Evolutionary conservation across 2,329 filamentous ascomycete genomes (phyloP).

Genomic region (Phaeomoniella chlamydospora): DNA sequence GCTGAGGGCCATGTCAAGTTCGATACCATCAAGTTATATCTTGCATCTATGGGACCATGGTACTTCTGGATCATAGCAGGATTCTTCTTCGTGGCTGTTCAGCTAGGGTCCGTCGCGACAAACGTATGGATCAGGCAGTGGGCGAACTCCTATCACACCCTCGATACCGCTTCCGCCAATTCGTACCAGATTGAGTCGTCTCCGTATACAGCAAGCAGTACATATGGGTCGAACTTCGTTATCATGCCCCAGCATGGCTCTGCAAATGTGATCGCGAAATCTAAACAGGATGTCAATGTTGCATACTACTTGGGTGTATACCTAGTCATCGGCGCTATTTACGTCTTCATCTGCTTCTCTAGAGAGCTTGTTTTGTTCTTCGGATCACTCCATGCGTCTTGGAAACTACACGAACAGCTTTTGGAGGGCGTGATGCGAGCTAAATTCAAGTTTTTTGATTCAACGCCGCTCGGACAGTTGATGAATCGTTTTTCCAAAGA

Average conservation of each 20-base stretch:
- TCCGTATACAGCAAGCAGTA: neutral
- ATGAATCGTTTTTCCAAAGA: slow-evolving; percentile 99
- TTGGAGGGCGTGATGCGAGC: slow-evolving; percentile 71
- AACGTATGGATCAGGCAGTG: slow-evolving; percentile 92
- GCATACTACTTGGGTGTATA: slow-evolving; percentile 76
- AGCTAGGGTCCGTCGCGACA: slow-evolving; percentile 72
- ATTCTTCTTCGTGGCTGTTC: slow-evolving; percentile 64
- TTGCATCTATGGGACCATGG: slow-evolving; percentile 86
- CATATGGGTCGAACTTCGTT: neutral
- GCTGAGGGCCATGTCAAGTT: slow-evolving; percentile 78
- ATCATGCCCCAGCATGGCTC: neutral
- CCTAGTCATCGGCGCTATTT: slow-evolving; percentile 61
- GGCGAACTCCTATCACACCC: slow-evolving; percentile 69
- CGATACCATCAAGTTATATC: slow-evolving; percentile 72
- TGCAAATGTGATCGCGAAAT: neutral
- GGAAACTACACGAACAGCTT: slow-evolving; percentile 64
- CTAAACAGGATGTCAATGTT: slow-evolving; percentile 49
- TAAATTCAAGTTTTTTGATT: slow-evolving; percentile 95
- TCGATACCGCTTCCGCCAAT: slow-evolving; percentile 12
- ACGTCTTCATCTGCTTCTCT: slow-evolving; percentile 66
- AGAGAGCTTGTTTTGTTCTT: slow-evolving; percentile 84
- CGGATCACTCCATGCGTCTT: slow-evolving; percentile 78
- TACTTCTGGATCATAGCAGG: slow-evolving; percentile 79
- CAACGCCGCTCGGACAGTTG: slow-evolving; percentile 84
- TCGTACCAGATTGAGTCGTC: neutral